Base-by-base conservation (phyloP, 1,139 yeast species). In the Yamadazyma diddensiae region DNA sequence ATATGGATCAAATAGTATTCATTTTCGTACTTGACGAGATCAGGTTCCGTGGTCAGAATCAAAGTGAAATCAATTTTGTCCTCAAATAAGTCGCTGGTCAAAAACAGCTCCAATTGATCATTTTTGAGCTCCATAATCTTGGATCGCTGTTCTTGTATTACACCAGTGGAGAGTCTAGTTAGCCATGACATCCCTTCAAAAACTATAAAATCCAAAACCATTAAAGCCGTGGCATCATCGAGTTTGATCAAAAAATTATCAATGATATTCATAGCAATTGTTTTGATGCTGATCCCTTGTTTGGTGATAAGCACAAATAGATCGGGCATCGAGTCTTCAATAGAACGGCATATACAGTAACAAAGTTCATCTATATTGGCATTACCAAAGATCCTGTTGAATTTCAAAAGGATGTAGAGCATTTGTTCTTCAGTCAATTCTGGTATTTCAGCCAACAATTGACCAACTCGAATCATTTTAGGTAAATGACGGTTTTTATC, bases 171-270 rank as follows among this genome's bases (percentile, higher is more conserved):
- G 20, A 65, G 36, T 11, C 70, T 49, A 9, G 59, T 45, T 9
- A 67, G 39, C 35, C 60, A 60, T 38, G 60, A 66, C 38, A 62
- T 58, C 4, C 75, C 75, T 46, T 68, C 70, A 34, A 69, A 56
- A 9, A 67, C 50, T 9, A 66, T 45, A 30, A 65, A 57, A 41
- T 69, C 75, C 24, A 67, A 46, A 2, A 63, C 37, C 28, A 42
- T 45, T 15, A 53, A 34, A 34, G 9, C 38, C 3, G 22, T 33
- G 3, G 30, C 31, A 2, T 31, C 29, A 13, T 39, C 42, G 3
- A 35, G 36, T 9, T 38, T 48, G 12, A 42, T 44, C 25, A 62
- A 57, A 23, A 60, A 53, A 13, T 45, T 47, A 35, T 49, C 50
- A 9, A 63, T 35, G 9, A 53, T 34, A 15, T 43, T 42, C 42